Conservation (phyloP, 1,284 basidiomycete genomes). For the Heterobasidion irregulare region DNA sequence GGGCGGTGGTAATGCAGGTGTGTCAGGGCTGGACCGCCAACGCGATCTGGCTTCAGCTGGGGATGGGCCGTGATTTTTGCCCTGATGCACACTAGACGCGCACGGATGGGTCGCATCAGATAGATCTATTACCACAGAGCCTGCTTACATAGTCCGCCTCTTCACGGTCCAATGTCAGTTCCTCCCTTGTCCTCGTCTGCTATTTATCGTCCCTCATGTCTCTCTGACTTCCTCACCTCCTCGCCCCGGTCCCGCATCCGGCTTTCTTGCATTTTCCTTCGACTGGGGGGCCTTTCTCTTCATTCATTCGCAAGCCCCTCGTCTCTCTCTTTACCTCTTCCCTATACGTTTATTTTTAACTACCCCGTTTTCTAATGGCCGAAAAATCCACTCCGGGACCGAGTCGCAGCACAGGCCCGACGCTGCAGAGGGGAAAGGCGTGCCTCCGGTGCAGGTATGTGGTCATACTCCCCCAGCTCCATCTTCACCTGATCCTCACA, state of each 20-base stretch:
- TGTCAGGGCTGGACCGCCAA: neutral
- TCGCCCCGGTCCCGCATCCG: neutral
- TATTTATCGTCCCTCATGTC: conserved; percentile 5
- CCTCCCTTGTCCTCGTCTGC: neutral
- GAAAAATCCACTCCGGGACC: conserved; percentile 20
- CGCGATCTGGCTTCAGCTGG: neutral
- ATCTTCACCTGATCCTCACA: neutral
- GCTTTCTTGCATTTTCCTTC: neutral
- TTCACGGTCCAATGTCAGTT: too few species aligned
- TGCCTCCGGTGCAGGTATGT: conserved; percentile 55
- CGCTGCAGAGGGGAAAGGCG: conserved; percentile 45
- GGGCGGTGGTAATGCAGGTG: too few species aligned
- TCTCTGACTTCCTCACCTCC: conserved; percentile 1
- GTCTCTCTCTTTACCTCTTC: neutral
- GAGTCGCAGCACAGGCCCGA: conserved; percentile 11
- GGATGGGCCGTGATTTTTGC: neutral
- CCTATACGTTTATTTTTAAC: conserved; percentile 3
- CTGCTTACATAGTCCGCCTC: neutral
- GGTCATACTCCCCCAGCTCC: conserved; percentile 13
- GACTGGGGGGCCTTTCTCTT: neutral
- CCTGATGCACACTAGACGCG: too few species aligned
- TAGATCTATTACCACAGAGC: conserved; percentile 1
- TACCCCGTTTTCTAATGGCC: conserved; percentile 26
- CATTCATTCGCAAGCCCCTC: neutral
- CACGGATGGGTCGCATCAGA: neutral